Conservation (phyloP, 2,329 filamentous ascomycete species). For the Geosmithia putterillii region DNA sequence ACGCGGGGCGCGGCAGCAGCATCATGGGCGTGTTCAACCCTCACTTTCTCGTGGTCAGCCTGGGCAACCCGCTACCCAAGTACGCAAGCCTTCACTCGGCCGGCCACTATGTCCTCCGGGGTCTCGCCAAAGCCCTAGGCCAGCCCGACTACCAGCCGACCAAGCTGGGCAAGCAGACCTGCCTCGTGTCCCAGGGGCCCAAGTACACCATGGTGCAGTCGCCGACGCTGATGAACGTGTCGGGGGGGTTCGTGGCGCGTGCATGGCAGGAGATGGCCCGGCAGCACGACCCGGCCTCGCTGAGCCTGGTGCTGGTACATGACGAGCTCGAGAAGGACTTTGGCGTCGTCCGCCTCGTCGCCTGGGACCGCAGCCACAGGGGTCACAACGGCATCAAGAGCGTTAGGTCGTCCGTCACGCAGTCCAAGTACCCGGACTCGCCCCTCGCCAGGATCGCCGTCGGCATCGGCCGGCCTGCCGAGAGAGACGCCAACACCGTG, state of each 20-base stretch:
- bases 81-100: constrained; percentile 74
- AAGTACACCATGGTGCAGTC: constrained; percentile 63
- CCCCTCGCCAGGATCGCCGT: constrained; percentile 55
- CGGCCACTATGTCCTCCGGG: constrained; percentile 65
- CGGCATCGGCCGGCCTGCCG: constrained; percentile 75
- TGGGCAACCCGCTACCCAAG: constrained; percentile 74
- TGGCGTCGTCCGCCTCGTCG: constrained; percentile 53
- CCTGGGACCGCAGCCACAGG: constrained; percentile 49
- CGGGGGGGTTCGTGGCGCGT: constrained; percentile 55
- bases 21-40: constrained; percentile 18
- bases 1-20: constrained; percentile 1
- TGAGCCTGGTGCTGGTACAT: constrained; percentile 64
- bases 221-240: constrained; percentile 72
- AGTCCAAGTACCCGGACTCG: constrained; percentile 23
- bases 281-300: constrained; percentile 15
- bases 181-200: constrained; percentile 30
- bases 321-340: constrained; percentile 72
- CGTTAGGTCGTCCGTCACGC: constrained; percentile 37
- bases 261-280: constrained; percentile 49
- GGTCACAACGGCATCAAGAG: constrained; percentile 71
- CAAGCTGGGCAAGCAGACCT: constrained; percentile 37
- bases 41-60: constrained; percentile 67
- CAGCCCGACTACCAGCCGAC: constrained; percentile 36
- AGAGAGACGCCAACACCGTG: constrained; percentile 54
- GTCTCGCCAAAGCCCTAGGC: constrained; percentile 33